Evolutionary conservation across 2,329 filamentous ascomycete species (phyloP).

Genomic region (Ophiostoma novo-ulmi): DNA sequence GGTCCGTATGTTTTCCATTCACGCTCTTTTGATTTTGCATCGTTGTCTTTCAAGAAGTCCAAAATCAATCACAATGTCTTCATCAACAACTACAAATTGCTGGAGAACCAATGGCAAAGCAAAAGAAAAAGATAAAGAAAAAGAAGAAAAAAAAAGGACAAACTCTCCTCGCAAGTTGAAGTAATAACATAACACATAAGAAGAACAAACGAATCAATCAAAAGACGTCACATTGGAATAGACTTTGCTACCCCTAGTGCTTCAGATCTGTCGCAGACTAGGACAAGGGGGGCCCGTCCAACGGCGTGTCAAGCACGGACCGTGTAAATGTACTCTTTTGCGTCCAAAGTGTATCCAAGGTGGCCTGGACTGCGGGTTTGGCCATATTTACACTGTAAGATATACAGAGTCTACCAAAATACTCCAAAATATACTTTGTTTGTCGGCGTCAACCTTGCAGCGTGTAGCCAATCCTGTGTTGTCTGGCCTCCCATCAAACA

Average conservation of each 20-base stretch:
- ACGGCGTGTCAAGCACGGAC: constrained; percentile 25
- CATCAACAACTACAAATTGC: no score
- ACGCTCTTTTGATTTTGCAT: background rate
- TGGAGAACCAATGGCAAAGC: no score
- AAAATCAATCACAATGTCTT: no score
- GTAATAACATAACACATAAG: background rate
- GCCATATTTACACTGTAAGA: no score
- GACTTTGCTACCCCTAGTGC: constrained; percentile 32
- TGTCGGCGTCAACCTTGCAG: constrained; percentile 8
- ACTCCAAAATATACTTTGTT: background rate
- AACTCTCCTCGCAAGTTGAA: background rate
- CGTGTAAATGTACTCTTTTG: background rate
- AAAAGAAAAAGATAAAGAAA: background rate
- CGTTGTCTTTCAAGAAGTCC: no score
- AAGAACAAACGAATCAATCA: background rate
- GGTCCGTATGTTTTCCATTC: no score
- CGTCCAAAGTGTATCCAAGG: no score
- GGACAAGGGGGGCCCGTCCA: constrained; percentile 27
- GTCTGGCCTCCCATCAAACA: constrained; percentile 34
- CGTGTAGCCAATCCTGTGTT: constrained; percentile 30
- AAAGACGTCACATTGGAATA: background rate
- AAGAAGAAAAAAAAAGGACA: background rate
- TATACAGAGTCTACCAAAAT: no score
- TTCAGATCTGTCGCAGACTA: constrained; percentile 47
- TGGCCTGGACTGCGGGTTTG: no score